A percentile compares a stretch with the other conserved stretches of the same genome.
These are phyloP conservation scores for Sclerotinia subarctica DNA, from an alignment of 2,329 filamentous ascomycete species.

Conservation along the genomic window DNA sequence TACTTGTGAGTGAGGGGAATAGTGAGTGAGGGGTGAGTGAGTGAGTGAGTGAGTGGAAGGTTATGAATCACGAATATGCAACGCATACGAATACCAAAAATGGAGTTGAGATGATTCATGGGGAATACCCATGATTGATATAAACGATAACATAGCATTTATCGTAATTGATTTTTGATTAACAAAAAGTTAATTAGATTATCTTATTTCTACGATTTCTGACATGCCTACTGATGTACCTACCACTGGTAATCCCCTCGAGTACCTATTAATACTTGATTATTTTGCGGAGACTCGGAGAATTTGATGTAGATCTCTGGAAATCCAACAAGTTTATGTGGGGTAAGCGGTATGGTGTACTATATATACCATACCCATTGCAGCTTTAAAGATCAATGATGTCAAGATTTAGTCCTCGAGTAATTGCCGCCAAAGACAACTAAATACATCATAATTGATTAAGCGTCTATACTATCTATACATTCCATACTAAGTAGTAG, in stretches of 20 bases:
- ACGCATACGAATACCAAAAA: conserved; percentile 18
- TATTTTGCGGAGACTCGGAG: too few species aligned
- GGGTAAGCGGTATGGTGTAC: too few species aligned
- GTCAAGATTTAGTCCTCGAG: neutral
- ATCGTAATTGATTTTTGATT: neutral
- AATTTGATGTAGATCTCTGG: too few species aligned
- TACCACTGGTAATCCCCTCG: too few species aligned
- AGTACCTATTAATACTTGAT: neutral
- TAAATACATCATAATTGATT: neutral
- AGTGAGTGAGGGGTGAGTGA: too few species aligned
- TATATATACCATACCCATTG: neutral
- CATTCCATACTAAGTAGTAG: neutral
- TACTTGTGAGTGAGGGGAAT: neutral
- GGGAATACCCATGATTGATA: conserved; percentile 15
- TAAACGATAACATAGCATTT: conserved; percentile 13
- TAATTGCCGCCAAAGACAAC: neutral
- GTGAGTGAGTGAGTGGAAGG: neutral
- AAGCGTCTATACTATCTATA: neutral
- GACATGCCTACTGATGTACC: too few species aligned
- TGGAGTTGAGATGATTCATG: conserved; percentile 17
- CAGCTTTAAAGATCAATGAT: conserved; percentile 7
- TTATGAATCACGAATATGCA: conserved; percentile 15
- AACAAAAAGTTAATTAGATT: neutral
- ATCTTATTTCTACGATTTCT: neutral
- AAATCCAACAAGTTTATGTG: neutral